phyloP scores from a whole-genome alignment of 2,329 filamentous ascomycete genomes.

The Scedosporium boydii region DNA sequence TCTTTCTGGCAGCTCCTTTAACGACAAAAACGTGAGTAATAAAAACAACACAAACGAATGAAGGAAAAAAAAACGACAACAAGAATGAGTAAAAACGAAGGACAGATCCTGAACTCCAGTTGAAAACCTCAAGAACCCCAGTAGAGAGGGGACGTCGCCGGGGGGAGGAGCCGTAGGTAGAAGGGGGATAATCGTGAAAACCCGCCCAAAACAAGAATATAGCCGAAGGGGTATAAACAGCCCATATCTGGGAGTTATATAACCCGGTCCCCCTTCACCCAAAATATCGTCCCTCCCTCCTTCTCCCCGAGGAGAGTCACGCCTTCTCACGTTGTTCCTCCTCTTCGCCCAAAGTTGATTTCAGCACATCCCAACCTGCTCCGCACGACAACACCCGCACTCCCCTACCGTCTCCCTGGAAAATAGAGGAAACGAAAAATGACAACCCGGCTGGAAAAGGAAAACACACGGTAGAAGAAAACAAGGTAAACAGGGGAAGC shows the following conservation, averaged over 20 bases:
- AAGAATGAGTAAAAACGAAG: background rate
- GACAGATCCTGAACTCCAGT: background rate
- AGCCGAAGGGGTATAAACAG: background rate
- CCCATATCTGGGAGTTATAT: background rate
- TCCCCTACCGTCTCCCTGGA: background rate
- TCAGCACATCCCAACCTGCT: background rate
- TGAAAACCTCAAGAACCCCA: background rate
- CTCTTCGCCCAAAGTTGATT: background rate
- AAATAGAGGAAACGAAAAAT: slow-evolving; percentile 4
- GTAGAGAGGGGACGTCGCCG: background rate
- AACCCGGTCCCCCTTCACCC: background rate
- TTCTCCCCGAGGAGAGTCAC: no score
- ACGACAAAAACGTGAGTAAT: background rate
- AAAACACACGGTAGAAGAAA: background rate
- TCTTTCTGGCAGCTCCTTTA: background rate
- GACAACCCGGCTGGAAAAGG: background rate
- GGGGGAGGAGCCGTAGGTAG: background rate
- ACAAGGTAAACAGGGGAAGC: background rate
- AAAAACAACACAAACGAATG: background rate
- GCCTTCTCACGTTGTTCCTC: background rate
- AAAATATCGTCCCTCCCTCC: background rate
- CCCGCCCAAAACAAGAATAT: background rate
- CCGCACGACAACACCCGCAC: background rate
- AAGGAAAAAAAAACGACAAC: background rate
- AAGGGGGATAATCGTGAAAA: no score